Conservation (phyloP, 768 basidiomycete species). For the Lentinula boryana region DNA sequence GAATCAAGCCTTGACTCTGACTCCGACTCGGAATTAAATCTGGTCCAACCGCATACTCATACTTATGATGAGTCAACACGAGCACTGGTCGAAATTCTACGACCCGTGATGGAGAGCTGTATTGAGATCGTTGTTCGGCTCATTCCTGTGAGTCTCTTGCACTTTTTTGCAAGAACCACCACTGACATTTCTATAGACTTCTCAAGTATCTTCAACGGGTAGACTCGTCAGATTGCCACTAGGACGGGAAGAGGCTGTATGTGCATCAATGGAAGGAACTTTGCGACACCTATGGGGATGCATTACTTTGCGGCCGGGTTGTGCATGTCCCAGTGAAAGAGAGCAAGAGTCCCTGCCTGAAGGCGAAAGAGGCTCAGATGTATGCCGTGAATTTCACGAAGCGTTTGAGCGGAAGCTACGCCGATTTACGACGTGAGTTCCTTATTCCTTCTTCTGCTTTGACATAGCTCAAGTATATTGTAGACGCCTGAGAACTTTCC, state of each 20-base stretch:
- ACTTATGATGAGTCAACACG: not conserved
- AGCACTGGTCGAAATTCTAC: not conserved
- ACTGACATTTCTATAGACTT: not conserved
- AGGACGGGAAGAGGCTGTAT: not conserved
- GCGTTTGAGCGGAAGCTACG: slow-evolving; percentile 2
- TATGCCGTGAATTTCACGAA: slow-evolving; percentile 2
- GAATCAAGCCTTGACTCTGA: not conserved
- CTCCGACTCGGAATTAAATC: not conserved
- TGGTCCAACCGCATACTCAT: not conserved
- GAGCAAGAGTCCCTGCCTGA: not conserved
- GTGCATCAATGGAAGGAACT: not conserved
- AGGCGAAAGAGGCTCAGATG: slow-evolving; percentile 1
- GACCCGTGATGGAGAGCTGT: slow-evolving; percentile 2
- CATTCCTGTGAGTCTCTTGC: not conserved
- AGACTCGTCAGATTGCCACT: not conserved
- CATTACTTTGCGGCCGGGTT: slow-evolving; percentile 1
- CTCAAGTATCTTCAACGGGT: not conserved
- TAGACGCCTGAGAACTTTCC: not conserved
- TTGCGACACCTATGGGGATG: not conserved
- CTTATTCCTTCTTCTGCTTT: not conserved
- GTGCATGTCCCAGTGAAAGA: not conserved
- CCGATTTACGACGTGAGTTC: not conserved
- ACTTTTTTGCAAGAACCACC: not conserved
- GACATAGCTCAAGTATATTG: not conserved
- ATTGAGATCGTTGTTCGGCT: slow-evolving; percentile 1